A percentile compares a stretch with the other conserved stretches of the same genome.
phyloP scores from a whole-genome alignment of 495 filamentous ascomycete genomes.

The Staphylotrichum longicolle region DNA sequence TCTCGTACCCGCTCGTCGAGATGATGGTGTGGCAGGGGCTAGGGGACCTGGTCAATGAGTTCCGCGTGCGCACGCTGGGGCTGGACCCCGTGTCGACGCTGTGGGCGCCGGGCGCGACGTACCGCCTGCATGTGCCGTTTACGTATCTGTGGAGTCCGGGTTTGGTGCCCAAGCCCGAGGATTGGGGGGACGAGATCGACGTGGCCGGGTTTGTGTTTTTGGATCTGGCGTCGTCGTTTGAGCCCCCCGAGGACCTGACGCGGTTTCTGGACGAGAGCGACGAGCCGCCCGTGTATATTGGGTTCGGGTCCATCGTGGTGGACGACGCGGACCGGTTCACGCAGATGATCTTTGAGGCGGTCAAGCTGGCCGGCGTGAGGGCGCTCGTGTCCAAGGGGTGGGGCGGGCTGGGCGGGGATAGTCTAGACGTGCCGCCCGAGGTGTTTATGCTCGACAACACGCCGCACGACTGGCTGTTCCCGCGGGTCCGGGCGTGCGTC shows the following conservation, averaged over 20 bases:
- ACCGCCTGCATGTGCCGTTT: conserved; percentile 65
- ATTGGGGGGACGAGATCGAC: conserved; percentile 71
- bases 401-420: conserved; percentile 60
- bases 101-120: conserved; percentile 63
- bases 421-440: conserved; percentile 52
- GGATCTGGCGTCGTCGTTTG: conserved; percentile 60
- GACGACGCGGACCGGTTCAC: conserved; percentile 64
- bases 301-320: conserved; percentile 68
- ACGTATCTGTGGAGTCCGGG: conserved; percentile 82
- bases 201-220: conserved; percentile 76
- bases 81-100: conserved; percentile 65
- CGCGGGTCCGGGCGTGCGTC: conserved; percentile 56
- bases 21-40: conserved; percentile 80
- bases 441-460: conserved; percentile 64
- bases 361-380: conserved; percentile 56
- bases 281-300: conserved; percentile 59
- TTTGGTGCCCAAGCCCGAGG: conserved; percentile 73
- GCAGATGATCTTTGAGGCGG: conserved; percentile 59
- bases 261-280: conserved; percentile 63
- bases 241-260: conserved; percentile 58
- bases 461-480: conserved; percentile 69
- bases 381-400: conserved; percentile 66
- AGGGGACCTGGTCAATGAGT: conserved; percentile 72
- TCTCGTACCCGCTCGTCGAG: conserved; percentile 73
- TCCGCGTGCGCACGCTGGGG: conserved; percentile 62